Evolutionary conservation across 305 asterid genomes (phyloP), one percentile per base, ranked within the genome.

Genomic region (Caryopteris hybrid): DNA sequence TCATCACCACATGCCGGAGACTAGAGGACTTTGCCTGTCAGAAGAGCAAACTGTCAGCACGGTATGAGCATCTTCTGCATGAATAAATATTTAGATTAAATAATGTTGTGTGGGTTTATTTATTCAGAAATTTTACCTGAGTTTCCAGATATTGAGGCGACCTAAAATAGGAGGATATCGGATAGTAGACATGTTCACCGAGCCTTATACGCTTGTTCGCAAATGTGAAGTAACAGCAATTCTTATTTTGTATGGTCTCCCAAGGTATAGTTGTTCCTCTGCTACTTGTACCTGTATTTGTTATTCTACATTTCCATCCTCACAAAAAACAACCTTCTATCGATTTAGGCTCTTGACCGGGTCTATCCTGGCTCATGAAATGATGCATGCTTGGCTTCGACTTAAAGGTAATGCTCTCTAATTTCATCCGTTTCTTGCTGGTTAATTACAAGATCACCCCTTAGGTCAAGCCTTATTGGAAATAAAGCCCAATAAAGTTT

Each of bases 341-440:
- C 43, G 0, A 16, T 76, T 47, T 60, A 91, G 99, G 91, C 81
- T 95, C 69, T 77, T 95, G 82, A 95, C 97, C 0, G 99, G 99
- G 11, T 89, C 99, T 29, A 95, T 95, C 80, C 74, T 95, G 72
- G 99, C 98, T 80, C 99, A 95, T 59, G 99, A 95, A 78, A 92
- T 95, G 99, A 95, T 95, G 99, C 99, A 95, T 63, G 99, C 99
- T 8, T 95, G 98, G 97, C 84, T 95, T 13, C 82, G 99, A 51
- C 96, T 95, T 18, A 88, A 86, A 76, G 99, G 99, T 86, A 71
- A 76, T 70, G 41, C 34, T 66, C 29, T 59, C 62, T 56, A 59
- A 36, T 22, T 51, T 51, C 64, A 57, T 23, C 51, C 38, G 43
- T 54, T 74, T 41, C 2, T 47, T 14, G 11, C 2, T 43, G 55